phyloP scores from a whole-genome alignment of 768 basidiomycete species.

The Zangia roseola region DNA sequence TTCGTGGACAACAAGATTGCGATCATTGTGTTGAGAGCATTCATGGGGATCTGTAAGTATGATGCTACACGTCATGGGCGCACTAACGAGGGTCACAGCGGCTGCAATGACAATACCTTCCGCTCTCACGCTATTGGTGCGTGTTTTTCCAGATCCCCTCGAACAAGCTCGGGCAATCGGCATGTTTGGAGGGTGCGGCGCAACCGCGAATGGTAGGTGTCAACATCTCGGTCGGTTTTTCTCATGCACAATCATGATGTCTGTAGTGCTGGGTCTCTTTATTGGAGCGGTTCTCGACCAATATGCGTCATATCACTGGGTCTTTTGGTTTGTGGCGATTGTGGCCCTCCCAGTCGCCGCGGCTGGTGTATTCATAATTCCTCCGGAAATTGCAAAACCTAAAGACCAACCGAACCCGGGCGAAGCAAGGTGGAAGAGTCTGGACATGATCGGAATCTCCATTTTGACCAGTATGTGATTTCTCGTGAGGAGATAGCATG shows the following conservation, averaged over 20 bases:
- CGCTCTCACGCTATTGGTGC: conserved; percentile 47
- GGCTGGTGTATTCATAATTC: conserved; percentile 35
- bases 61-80: no score
- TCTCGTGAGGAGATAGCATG: not conserved
- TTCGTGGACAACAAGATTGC: conserved; percentile 46
- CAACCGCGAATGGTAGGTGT: conserved; percentile 41
- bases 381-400: conserved; percentile 17
- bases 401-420: not conserved
- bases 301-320: conserved; percentile 46
- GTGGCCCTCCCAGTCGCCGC: conserved; percentile 35
- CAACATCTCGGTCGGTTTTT: not conserved
- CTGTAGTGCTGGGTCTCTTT: conserved; percentile 40
- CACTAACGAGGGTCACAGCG: conserved; percentile 27
- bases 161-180: conserved; percentile 50
- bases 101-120: conserved; percentile 53
- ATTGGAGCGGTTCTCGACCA: conserved; percentile 46
- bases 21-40: conserved; percentile 49
- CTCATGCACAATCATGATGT: not conserved
- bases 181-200: conserved; percentile 46
- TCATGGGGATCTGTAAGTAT: conserved; percentile 45
- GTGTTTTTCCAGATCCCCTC: conserved; percentile 45
- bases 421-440: conserved; percentile 26
- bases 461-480: conserved; percentile 33
- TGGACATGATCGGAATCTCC: conserved; percentile 41
- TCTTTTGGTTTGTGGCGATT: conserved; percentile 49